Evolutionary conservation across 108 stramenopile genomes (phyloP), one percentile per base, ranked within the genome.

Genomic region (Phaeodactylum tricornutum): DNA sequence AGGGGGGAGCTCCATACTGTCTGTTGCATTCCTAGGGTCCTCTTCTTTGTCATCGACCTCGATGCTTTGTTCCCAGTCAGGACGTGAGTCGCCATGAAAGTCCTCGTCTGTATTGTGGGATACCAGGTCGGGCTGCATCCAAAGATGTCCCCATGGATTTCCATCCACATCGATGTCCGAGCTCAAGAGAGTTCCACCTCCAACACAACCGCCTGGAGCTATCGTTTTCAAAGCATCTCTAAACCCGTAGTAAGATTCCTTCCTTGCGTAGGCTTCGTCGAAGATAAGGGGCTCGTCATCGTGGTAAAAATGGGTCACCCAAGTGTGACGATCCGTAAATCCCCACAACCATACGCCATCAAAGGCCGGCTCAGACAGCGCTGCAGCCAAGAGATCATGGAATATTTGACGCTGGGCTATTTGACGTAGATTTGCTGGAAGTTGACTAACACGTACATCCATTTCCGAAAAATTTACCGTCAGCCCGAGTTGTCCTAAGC

Each of bases 261-360:
- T 74, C 24, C 69, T 63, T 7, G 52, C 52, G 47, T 84, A 90
- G 1, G 64, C 47, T 57, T 84, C 79, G 42, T 90, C 88, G 43
- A 90, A 83, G 33, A 90, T 70, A 2, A 90, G 55, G 1, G 88
- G 84, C 29, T 74, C 58, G 58, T 84, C 88, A 34, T 84, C 81
- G 36, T 78, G 68, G 41, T 90, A 90, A 72, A 90, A 90, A 51
- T 77, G 62, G 5, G 71, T 72, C 29, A 90, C 88, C 92, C 92
- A 94, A 6, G 84, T 89, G 48, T 94, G 87, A 22, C 68, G 43
- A 67, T 94, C 93, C 6, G 89, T 73, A 47, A 94, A 90, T 14
- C 93, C 93, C 93, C 93, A 94, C 22, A 92, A 53, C 79, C 87
- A 92, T 34, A 90, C 63, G 5, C 90, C 90, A 50, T 83, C 69